Percentiles rank a stretch among this genome's conserved stretches.
Evolutionary conservation across 257 asterid species (phyloP).

Genomic region (Solanum bukasovii): DNA sequence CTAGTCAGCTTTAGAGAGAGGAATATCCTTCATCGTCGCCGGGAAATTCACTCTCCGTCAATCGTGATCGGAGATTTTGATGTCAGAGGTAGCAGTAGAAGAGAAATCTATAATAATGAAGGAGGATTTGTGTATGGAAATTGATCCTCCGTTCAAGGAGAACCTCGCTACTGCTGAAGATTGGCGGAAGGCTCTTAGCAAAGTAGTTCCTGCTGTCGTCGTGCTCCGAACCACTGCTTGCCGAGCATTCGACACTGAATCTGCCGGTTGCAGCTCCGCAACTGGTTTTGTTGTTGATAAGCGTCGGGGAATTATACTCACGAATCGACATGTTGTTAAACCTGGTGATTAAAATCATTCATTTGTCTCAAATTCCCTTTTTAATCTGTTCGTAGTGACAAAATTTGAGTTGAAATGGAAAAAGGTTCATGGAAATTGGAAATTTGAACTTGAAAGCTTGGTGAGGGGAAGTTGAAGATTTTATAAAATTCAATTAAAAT

Average conservation of each 20-base stretch:
- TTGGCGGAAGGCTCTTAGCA: conserved; percentile 84
- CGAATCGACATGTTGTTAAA: conserved; percentile 94
- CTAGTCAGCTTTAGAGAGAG: not conserved
- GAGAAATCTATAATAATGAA: conserved; percentile 44
- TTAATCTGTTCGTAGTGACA: not conserved
- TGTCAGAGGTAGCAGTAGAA: conserved; percentile 31
- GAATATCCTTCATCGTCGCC: not conserved
- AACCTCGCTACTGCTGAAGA: conserved; percentile 77
- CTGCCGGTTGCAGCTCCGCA: conserved; percentile 90
- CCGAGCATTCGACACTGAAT: conserved; percentile 92
- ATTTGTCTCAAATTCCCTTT: not conserved
- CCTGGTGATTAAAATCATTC: conserved; percentile 39
- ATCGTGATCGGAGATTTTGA: conserved; percentile 34
- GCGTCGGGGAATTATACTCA: conserved; percentile 86
- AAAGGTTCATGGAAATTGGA: not conserved
- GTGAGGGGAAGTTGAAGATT: not conserved
- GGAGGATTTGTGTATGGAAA: conserved; percentile 78
- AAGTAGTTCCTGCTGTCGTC: conserved; percentile 93
- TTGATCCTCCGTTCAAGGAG: conserved; percentile 74
- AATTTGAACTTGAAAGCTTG: not conserved
- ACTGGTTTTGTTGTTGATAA: conserved; percentile 95
- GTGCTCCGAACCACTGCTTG: conserved; percentile 94
- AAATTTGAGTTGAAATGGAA: not conserved
- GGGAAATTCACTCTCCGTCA: not conserved
- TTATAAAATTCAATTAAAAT: not conserved